Base-by-base conservation (phyloP, 2,329 filamentous ascomycete genomes). In the Colletotrichum sansevieriae region DNA sequence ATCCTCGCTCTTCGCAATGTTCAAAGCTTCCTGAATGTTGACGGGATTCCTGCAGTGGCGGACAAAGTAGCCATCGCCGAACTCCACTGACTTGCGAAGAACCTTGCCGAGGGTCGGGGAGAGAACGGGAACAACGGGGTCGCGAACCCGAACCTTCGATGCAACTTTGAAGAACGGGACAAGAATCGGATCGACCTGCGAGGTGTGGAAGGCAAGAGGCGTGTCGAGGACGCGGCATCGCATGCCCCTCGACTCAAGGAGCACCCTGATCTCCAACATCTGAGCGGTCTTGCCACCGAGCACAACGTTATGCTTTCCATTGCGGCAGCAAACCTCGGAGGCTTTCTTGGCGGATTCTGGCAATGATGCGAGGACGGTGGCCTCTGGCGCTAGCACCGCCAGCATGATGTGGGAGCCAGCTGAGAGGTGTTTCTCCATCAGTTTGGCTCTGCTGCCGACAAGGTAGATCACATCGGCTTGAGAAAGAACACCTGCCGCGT, bases 221-320 rank as follows among this genome's bases (percentile, higher is more conserved):
- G 87, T 83, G 12, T 81, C 80, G 6, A 88, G 77, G 44, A 78
- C 78, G 0, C 81, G 82, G 69, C 74, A 84, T 78, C 78, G 85
- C 79, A 75, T 75, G 65, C 74, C 80, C 18, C 68, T 75, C 12
- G 43, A 73, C 46, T 70, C 71, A 22, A 81, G 74, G 66, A 75
- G 71, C 43, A 73, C 65, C 13, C 85, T 83, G 13, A 89, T 80
- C 3, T 80, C 75, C 2, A 78, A 73, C 41, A 87, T 80, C 52
- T 83, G 77, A 0, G 74, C 73, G 0, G 80, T 79, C 6, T 75
- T 74, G 7, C 85, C 86, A 22, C 81, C 81, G 12, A 96, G 82
- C 1, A 96, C 93, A 8, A 90, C 94, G 75, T 93, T 91, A 60
- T 88, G 83, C 0, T 90, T 89, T 0, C 90, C 88, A 72, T 97